Percentiles rank a stretch among this genome's conserved stretches.
phyloP scores from a whole-genome alignment of 2,329 filamentous ascomycete species.

The Blastomyces parvus region DNA sequence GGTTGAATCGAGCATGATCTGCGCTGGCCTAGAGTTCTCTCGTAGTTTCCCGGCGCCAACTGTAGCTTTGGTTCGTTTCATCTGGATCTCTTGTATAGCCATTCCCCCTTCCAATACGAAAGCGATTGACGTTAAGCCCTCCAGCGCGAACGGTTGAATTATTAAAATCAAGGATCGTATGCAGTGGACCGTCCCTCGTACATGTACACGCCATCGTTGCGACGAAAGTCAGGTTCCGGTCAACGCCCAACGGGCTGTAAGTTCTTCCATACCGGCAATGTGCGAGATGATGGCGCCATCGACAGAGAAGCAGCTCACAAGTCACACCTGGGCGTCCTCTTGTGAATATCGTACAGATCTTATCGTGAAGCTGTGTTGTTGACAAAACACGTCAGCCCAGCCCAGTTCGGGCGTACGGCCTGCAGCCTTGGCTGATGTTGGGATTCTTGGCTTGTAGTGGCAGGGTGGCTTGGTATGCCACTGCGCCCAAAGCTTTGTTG shows the following conservation, averaged over 20 bases:
- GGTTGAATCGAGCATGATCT: neutral
- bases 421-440: neutral
- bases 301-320: neutral
- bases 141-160: neutral
- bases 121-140: neutral
- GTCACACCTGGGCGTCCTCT: neutral
- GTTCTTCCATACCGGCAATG: neutral
- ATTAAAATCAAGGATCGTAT: neutral
- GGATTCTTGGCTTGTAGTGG: neutral
- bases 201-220: neutral
- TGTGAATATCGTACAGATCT: neutral
- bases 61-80: neutral
- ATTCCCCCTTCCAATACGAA: neutral
- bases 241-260: neutral
- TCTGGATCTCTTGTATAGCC: neutral
- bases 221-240: neutral
- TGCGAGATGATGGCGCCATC: neutral
- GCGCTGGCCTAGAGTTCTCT: neutral
- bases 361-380: neutral
- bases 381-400: neutral
- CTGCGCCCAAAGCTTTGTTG: neutral
- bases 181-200: neutral
- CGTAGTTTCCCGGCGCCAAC: neutral
- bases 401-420: neutral
- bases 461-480: neutral